Percentiles rank a stretch among this genome's conserved stretches.
Evolutionary conservation across 2,329 filamentous ascomycete species (phyloP).

Genomic region (Basipetospora chlamydospora): DNA sequence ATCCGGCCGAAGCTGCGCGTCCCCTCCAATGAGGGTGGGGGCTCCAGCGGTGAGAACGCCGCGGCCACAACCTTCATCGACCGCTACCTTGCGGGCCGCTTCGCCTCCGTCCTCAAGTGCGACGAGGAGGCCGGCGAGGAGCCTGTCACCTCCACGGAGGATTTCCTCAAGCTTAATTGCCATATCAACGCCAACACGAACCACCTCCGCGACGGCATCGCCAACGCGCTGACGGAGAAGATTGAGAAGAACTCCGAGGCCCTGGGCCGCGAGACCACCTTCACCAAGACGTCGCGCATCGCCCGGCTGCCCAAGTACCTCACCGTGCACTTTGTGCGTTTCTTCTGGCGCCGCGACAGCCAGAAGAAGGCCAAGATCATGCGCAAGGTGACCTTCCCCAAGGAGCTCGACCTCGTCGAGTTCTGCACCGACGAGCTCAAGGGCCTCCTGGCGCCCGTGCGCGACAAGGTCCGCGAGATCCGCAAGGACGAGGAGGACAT

Average conservation of each 20-base stretch:
- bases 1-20: conserved; percentile 64
- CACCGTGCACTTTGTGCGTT: conserved; percentile 92
- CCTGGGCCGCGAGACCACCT: conserved; percentile 64
- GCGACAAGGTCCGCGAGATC: conserved; percentile 90
- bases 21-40: no score
- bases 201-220: conserved; percentile 78
- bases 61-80: conserved; percentile 63
- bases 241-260: conserved; percentile 77
- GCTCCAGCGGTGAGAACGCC: conserved; percentile 26
- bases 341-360: conserved; percentile 92
- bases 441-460: conserved; percentile 72
- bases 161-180: conserved; percentile 87
- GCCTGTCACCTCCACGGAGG: conserved; percentile 50
- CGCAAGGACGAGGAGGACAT: conserved; percentile 91
- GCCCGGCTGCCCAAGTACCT: conserved; percentile 86
- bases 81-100: conserved; percentile 75
- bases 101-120: conserved; percentile 66
- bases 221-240: conserved; percentile 69
- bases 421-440: conserved; percentile 88
- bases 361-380: conserved; percentile 99
- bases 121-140: conserved; percentile 65
- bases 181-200: conserved; percentile 83
- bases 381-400: conserved; percentile 93
- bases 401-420: conserved; percentile 83
- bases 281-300: conserved; percentile 86